Conservation (phyloP, 129 eudicot species). For the Flaveria linearis region DNA sequence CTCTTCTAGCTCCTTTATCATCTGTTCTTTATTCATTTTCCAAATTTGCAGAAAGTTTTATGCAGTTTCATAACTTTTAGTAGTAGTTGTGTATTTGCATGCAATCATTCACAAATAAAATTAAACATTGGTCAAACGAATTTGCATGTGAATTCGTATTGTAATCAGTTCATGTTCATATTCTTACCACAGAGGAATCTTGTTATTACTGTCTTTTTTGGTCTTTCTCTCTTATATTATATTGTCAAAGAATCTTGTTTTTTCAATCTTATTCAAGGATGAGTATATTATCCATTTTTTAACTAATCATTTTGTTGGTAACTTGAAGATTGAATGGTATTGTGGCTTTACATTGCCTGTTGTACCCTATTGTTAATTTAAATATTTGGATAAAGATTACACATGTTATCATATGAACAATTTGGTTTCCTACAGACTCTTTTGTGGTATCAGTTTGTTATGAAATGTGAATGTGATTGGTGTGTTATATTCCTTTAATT, state of each 20-base stretch:
- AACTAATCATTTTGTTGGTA: slow-evolving; percentile 24
- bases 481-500: slow-evolving; percentile 18
- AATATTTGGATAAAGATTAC: slow-evolving; percentile 29
- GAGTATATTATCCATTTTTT: slow-evolving; percentile 11
- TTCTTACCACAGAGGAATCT: slow-evolving; percentile 3
- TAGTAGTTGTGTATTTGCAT: not conserved
- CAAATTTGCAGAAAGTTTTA: too few species aligned
- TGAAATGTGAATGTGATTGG: slow-evolving; percentile 26
- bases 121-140: not conserved
- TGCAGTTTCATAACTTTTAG: too few species aligned
- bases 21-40: too few species aligned
- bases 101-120: not conserved
- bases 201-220: not conserved
- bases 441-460: slow-evolving; percentile 18
- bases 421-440: slow-evolving; percentile 33
- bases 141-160: not conserved
- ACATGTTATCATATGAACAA: slow-evolving; percentile 7
- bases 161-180: not conserved
- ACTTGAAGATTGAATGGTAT: slow-evolving; percentile 26
- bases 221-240: slow-evolving; percentile 8
- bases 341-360: slow-evolving; percentile 19
- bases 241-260: slow-evolving; percentile 21
- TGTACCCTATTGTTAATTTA: slow-evolving; percentile 3
- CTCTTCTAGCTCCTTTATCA: too few species aligned
- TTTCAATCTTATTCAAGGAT: slow-evolving; percentile 4